Conservation (phyloP, 2,329 filamentous ascomycete genomes). For the Cladobotryum protrusum region DNA sequence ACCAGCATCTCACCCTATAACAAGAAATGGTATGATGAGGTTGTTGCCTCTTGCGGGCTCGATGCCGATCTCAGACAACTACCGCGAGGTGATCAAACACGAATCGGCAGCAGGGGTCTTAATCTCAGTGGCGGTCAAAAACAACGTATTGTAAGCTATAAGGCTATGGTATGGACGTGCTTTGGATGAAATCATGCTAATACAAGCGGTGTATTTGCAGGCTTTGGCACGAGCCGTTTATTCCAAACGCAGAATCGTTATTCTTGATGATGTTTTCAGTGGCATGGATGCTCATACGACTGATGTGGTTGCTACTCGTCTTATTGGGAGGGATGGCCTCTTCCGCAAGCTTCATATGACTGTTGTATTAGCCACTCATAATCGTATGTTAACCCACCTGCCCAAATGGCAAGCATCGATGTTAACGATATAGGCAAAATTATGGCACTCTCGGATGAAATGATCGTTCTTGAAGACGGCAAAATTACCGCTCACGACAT, state of each 20-base stretch:
- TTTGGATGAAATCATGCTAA: no score
- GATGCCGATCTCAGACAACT: conserved; percentile 27
- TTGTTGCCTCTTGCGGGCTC: conserved; percentile 30
- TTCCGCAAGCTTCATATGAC: conserved; percentile 32
- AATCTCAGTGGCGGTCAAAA: conserved; percentile 40
- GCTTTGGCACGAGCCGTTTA: conserved; percentile 43
- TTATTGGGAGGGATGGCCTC: conserved; percentile 37
- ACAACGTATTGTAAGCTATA: conserved; percentile 31
- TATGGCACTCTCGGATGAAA: conserved; percentile 5
- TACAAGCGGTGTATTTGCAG: conserved; percentile 11
- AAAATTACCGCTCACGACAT: conserved; percentile 1
- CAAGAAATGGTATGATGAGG: conserved; percentile 21
- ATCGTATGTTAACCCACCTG: not conserved
- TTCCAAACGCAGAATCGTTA: conserved; percentile 28
- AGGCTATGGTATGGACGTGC: no score
- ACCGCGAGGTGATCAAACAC: conserved; percentile 27
- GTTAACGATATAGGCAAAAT: not conserved
- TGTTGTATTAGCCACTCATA: conserved; percentile 35
- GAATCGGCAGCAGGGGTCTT: conserved; percentile 36
- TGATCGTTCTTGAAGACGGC: conserved; percentile 3
- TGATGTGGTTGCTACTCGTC: conserved; percentile 33
- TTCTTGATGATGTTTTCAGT: conserved; percentile 43
- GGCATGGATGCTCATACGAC: conserved; percentile 40
- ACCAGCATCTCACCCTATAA: conserved; percentile 15
- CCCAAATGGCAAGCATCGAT: not conserved